Conservation (phyloP, 768 basidiomycete species). For the Clavulina sp. region DNA sequence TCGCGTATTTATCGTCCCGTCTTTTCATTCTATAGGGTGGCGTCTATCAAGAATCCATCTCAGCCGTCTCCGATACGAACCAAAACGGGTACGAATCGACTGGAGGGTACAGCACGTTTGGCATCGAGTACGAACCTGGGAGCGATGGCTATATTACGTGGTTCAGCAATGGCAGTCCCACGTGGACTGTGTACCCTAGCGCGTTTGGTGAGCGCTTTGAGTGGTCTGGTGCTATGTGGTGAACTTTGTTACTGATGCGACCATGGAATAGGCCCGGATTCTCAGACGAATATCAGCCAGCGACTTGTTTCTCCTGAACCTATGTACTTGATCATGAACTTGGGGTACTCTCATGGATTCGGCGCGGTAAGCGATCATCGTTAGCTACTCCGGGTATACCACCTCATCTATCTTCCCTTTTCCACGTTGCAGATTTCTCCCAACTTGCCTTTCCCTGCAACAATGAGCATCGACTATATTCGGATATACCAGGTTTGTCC, state of each 20-base stretch:
- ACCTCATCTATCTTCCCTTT: background rate
- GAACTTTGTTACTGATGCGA: constrained; percentile 19
- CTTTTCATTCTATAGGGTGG: constrained; percentile 36
- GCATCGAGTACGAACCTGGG: constrained; percentile 68
- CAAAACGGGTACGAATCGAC: constrained; percentile 46
- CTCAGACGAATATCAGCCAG: constrained; percentile 39
- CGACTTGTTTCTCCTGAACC: constrained; percentile 70
- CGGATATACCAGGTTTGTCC: constrained; percentile 84
- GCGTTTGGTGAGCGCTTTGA: background rate
- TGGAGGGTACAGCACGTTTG: constrained; percentile 48
- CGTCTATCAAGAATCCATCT: constrained; percentile 68
- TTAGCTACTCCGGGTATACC: background rate
- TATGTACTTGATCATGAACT: constrained; percentile 72
- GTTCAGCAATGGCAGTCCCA: constrained; percentile 41
- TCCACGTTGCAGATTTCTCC: background rate
- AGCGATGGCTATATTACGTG: constrained; percentile 68
- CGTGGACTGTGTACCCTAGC: constrained; percentile 40
- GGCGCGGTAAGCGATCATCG: constrained; percentile 14
- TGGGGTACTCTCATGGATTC: constrained; percentile 45
- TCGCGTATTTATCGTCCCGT: background rate
- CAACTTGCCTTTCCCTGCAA: constrained; percentile 51
- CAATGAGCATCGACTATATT: constrained; percentile 70
- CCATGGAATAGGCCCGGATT: constrained; percentile 43
- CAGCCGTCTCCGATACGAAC: constrained; percentile 51
- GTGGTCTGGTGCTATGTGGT: too few species aligned